A percentile compares a stretch with the other conserved stretches of the same genome.
Evolutionary conservation across 1,284 basidiomycete genomes (phyloP).

Genomic region (Austroboletus niveus): DNA sequence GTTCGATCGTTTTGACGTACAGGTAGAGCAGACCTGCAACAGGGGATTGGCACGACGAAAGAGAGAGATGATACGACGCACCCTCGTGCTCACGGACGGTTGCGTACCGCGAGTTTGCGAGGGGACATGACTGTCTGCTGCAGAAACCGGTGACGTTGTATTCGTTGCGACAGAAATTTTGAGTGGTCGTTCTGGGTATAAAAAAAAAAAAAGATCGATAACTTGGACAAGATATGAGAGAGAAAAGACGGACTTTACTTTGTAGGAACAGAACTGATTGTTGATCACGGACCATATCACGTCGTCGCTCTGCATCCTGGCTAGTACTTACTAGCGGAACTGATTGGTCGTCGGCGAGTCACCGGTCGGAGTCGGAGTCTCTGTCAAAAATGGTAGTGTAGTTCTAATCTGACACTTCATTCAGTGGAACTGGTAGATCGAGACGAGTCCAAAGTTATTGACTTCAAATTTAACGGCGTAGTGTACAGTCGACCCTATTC

Average conservation of each 20-base stretch:
- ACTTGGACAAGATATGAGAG: too few species aligned
- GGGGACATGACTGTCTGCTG: conserved; percentile 92
- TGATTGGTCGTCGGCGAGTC: too few species aligned
- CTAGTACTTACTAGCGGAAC: too few species aligned
- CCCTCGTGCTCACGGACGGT: conserved; percentile 96
- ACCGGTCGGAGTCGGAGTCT: too few species aligned
- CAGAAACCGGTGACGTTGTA: conserved; percentile 99
- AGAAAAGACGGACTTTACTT: conserved; percentile 80
- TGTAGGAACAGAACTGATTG: conserved; percentile 93
- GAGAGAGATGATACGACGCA: conserved; percentile 34
- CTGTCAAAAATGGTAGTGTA: too few species aligned
- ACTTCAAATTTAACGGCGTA: neutral
- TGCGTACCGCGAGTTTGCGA: conserved; percentile 96
- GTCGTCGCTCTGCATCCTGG: conserved; percentile 84
- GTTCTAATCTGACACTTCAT: too few species aligned
- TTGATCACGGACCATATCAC: conserved; percentile 96
- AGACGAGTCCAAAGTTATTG: too few species aligned
- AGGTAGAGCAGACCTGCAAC: conserved; percentile 82
- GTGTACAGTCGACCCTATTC: neutral
- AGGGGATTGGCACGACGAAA: neutral
- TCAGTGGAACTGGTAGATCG: too few species aligned
- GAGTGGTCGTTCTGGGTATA: conserved; percentile 74
- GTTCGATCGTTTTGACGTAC: conserved; percentile 98
- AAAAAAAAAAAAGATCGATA: too few species aligned
- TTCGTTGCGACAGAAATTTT: conserved; percentile 98